Conservation (phyloP, 1,284 basidiomycete genomes). For the Vanrija sp. region DNA sequence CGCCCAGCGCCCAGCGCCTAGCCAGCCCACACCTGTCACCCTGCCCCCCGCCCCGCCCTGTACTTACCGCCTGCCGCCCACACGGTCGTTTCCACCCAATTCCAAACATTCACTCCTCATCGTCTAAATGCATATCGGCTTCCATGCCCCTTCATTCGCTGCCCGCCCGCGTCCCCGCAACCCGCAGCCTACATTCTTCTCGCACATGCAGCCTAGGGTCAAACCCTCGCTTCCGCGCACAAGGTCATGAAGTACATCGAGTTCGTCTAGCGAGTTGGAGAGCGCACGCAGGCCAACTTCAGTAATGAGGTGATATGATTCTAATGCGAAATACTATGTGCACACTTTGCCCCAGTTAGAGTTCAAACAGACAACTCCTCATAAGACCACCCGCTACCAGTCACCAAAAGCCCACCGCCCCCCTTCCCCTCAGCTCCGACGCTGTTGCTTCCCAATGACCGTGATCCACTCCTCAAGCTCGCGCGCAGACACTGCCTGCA, state of each 20-base stretch:
- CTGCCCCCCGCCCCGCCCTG: too few species aligned
- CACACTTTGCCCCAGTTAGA: neutral
- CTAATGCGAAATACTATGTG: slow-evolving; percentile 2
- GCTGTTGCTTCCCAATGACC: slow-evolving; percentile 16
- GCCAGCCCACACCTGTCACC: too few species aligned
- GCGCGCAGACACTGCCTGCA: slow-evolving; percentile 71
- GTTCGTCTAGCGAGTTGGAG: neutral
- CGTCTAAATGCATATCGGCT: too few species aligned
- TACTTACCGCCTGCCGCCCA: too few species aligned
- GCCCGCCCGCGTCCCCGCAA: too few species aligned
- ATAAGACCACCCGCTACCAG: neutral
- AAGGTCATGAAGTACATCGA: slow-evolving; percentile 5
- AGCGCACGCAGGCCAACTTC: too few species aligned
- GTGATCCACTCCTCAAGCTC: slow-evolving; percentile 77
- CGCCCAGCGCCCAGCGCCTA: too few species aligned
- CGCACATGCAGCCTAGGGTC: neutral
- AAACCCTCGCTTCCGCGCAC: neutral
- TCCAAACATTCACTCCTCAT: too few species aligned
- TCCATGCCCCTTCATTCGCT: too few species aligned
- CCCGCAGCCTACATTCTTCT: too few species aligned
- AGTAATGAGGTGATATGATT: slow-evolving; percentile 8
- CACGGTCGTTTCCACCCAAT: too few species aligned
- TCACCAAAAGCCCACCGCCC: neutral
- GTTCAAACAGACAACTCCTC: neutral
- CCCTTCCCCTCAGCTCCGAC: neutral